Percentiles rank a stretch among this genome's conserved stretches.
phyloP scores from a whole-genome alignment of 257 asterid species.

The Avicennia marina region DNA sequence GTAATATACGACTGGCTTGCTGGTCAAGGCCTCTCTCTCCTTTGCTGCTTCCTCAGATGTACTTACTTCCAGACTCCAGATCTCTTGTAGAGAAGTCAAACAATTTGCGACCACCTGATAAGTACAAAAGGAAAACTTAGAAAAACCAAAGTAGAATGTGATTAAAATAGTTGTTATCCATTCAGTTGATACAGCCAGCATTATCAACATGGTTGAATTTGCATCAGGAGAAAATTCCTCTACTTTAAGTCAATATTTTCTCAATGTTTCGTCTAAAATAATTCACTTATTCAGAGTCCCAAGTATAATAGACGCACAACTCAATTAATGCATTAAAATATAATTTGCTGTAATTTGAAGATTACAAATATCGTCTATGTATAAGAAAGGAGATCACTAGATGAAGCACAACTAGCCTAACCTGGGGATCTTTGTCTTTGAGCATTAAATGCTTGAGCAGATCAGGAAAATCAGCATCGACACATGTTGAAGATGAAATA shows the following conservation, averaged over 20 bases:
- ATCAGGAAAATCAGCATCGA: slow-evolving; percentile 88
- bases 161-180: background rate
- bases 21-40: slow-evolving; percentile 79
- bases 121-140: slow-evolving; percentile 11
- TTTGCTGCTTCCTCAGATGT: slow-evolving; percentile 84
- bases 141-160: background rate
- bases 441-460: slow-evolving; percentile 91
- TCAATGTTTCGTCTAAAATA: no score
- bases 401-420: slow-evolving; percentile 23
- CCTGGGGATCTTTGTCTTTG: slow-evolving; percentile 93
- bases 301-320: no score
- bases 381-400: background rate
- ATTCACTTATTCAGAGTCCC: no score
- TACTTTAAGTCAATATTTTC: no score
- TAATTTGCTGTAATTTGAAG: no score
- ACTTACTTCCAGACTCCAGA: slow-evolving; percentile 91
- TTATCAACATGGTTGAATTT: no score
- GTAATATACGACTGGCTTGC: slow-evolving; percentile 84
- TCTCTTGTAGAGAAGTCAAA: slow-evolving; percentile 86
- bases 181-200: no score
- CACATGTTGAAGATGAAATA: slow-evolving; percentile 73
- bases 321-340: no score
- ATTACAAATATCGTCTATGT: no score
- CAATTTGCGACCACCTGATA: slow-evolving; percentile 89
- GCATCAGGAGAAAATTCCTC: no score